phyloP scores from a whole-genome alignment of 495 filamentous ascomycete genomes.

The Aspergillus funiculosus region DNA sequence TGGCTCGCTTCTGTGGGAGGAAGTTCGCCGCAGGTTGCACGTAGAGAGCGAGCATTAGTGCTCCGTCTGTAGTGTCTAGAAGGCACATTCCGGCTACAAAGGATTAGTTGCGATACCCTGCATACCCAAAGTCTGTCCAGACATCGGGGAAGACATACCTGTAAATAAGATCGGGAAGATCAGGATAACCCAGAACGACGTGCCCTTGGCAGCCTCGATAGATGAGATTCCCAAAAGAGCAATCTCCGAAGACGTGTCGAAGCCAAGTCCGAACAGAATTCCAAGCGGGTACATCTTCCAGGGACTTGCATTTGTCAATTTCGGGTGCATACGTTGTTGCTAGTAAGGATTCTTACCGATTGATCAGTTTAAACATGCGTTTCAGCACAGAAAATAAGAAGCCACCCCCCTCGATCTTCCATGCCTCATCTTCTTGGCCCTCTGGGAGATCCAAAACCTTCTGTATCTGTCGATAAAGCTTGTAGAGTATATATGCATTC shows the following conservation, averaged over 20 bases:
- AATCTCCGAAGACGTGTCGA: conserved; percentile 94
- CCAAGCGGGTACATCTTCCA: conserved; percentile 98
- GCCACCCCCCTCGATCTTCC: conserved; percentile 72
- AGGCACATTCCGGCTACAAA: conserved; percentile 76
- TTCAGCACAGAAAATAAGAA: conserved; percentile 66
- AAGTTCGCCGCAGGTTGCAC: conserved; percentile 53
- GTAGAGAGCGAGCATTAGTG: conserved; percentile 93
- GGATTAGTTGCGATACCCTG: background rate
- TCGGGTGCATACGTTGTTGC: background rate
- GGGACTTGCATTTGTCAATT: conserved; percentile 40
- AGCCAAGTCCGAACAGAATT: conserved; percentile 85
- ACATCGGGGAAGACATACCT: conserved; percentile 51
- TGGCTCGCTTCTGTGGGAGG: conserved; percentile 31
- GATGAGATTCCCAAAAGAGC: conserved; percentile 85
- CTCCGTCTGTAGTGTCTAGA: conserved; percentile 83
- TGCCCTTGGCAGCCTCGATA: conserved; percentile 77
- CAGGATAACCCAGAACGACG: conserved; percentile 87
- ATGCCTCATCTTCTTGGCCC: conserved; percentile 49
- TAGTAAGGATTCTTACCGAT: conserved; percentile 42
- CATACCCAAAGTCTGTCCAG: background rate
- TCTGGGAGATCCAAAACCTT: conserved; percentile 48
- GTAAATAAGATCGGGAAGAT: conserved; percentile 91
- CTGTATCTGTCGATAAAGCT: conserved; percentile 62
- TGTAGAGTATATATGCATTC: conserved; percentile 79
- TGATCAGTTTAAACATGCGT: conserved; percentile 74